Evolutionary conservation across 139 green algal genomes (phyloP).

Genomic region (Chlamydomonas sp.): DNA sequence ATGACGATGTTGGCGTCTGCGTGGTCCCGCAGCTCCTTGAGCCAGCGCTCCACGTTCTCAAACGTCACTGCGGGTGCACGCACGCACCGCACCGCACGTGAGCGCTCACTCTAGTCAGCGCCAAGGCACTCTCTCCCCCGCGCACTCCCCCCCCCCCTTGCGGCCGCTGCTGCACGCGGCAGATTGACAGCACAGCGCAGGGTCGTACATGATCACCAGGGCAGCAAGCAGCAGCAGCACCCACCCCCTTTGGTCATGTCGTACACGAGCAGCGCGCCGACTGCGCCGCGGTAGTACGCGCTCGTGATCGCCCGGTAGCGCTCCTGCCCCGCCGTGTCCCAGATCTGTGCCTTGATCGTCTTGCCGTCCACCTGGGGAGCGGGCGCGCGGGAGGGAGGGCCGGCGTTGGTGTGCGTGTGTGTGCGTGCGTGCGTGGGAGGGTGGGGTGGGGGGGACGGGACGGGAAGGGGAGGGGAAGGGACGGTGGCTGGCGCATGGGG

Average conservation of each 20-base stretch:
- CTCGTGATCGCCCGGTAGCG: slow-evolving; percentile 98
- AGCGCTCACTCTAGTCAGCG: no score
- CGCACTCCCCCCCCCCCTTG: no score
- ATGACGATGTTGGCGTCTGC: slow-evolving; percentile 98
- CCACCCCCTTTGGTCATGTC: slow-evolving; percentile 96
- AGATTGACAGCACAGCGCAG: no score
- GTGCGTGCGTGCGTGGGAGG: background rate
- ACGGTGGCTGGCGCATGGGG: background rate
- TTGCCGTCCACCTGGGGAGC: slow-evolving; percentile 88
- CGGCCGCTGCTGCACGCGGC: no score
- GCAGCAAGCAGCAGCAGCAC: slow-evolving; percentile 9
- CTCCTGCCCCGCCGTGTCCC: slow-evolving; percentile 97
- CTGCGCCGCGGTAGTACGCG: slow-evolving; percentile 96
- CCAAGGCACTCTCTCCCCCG: no score
- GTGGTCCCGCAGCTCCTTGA: slow-evolving; percentile 97
- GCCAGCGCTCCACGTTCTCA: slow-evolving; percentile 96
- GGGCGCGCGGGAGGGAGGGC: background rate
- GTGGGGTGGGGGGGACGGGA: background rate
- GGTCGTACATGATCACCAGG: no score
- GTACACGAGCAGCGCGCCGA: slow-evolving; percentile 96
- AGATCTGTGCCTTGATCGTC: slow-evolving; percentile 99
- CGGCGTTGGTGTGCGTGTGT: background rate
- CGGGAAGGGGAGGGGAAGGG: background rate
- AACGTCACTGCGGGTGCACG: slow-evolving; percentile 76
- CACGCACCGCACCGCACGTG: no score